Base-by-base conservation (phyloP, 352 stramenopile species). In the Phytophthora sansomeana region DNA sequence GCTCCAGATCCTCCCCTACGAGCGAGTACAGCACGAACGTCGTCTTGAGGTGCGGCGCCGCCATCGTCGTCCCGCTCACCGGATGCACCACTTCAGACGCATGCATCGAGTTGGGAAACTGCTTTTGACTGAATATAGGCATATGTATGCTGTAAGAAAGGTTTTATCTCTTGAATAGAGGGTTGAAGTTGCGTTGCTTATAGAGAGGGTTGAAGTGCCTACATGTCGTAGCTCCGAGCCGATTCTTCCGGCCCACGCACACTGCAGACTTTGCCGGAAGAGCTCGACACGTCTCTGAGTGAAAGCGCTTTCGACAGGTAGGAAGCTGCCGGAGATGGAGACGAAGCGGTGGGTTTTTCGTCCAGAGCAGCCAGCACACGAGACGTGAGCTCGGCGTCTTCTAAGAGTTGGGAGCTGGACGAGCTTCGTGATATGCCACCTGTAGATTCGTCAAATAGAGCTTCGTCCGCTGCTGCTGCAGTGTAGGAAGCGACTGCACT, bases 1-100 rank as follows among this genome's bases (percentile, higher is more conserved):
- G 48, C 69, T 93, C 85, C 14, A 79, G 50, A 51, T 81, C 67
- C 54, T 93, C 85, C 6, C 85, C 85, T 44, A 92, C 81, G 35
- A 93, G 69, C 35, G 81, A 56, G 60, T 93, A 93, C 24, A 92
- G 71, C 58, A 92, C 81, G 36, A 91, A 69, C 26, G 69, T 75
- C 13, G 30, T 63, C n/a, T 76, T 60, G 21, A 36, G 64, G 62
- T 42, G 52, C 48, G 57, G 60, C 44, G 69, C 49, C 36, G 58
- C 38, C 72, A 70, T 74, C 56, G 62, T 55, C 60, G 51, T 75
- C 53, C 61, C 58, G 58, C 44, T 72, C 51, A 70, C 57, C 41
- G 66, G 72, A 70, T 67, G 66, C 69, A 77, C 67, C 49, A 68
- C 50, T 46, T 77, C 48, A 8, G 57, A 59, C 56, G 52, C 65